Conservation (phyloP, 768 basidiomycete species). For the Suillus brevipes region DNA sequence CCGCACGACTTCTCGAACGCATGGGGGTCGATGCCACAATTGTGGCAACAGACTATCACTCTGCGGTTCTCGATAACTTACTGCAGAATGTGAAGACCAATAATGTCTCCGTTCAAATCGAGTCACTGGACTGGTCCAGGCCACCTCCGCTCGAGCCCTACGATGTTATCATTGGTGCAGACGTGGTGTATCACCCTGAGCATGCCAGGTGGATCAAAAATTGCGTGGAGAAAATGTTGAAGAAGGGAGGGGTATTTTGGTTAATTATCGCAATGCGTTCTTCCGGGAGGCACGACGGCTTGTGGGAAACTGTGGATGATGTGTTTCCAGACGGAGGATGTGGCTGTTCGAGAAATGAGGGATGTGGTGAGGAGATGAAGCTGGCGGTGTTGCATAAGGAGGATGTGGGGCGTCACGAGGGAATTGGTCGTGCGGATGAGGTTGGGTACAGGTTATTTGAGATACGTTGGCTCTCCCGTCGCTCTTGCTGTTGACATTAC, state of each 20-base stretch:
- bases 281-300: conserved; percentile 61
- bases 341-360: not conserved
- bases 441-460: conserved; percentile 65
- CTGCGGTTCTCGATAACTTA: conserved; percentile 72
- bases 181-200: conserved; percentile 72
- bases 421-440: conserved; percentile 70
- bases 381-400: conserved; percentile 51
- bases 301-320: conserved; percentile 54
- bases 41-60: conserved; percentile 78
- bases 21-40: conserved; percentile 32
- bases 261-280: conserved; percentile 70
- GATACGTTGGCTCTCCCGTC: conserved; percentile 60
- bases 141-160: conserved; percentile 50
- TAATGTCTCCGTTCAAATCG: conserved; percentile 44
- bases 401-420: conserved; percentile 48
- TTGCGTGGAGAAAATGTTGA: conserved; percentile 57
- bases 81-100: conserved; percentile 58
- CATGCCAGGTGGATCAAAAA: conserved; percentile 70
- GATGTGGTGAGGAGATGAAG: conserved; percentile 16
- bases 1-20: conserved; percentile 46
- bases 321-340: conserved; percentile 41
- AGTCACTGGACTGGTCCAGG: conserved; percentile 64
- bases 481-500: not conserved
- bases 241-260: conserved; percentile 58
- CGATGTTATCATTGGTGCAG: conserved; percentile 75